Base-by-base conservation (phyloP, 257 asterid genomes). In the Osmanthus fragrans region DNA sequence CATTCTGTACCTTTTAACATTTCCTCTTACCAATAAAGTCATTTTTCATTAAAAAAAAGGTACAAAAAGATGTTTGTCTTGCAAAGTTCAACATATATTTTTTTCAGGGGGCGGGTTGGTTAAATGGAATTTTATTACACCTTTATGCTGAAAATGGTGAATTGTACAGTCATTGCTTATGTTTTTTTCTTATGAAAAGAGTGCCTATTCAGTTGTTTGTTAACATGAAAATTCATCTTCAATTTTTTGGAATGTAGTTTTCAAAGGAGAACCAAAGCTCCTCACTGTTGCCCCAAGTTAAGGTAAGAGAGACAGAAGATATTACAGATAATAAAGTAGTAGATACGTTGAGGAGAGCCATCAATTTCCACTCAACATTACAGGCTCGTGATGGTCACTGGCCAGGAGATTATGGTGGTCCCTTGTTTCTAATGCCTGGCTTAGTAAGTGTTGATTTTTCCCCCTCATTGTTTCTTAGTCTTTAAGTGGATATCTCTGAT, bases 351-450 rank as follows among this genome's bases (percentile, higher is more conserved):
- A 96, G 85, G 86, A 92, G 98, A 79, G 98, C 96, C 29, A 79
- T 96, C 79, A 47, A 82, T 78, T 93, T 88, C 85, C 87, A 96
- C 80, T 93, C 98, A 71, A 90, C 96, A 73, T 84, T 93, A 77
- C 98, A 93, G 87, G 92, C 92, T 80, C 79, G 79, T 36, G 99
- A 96, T 79, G 99, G 99, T 75, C 97, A 96, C 40, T 96, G 99
- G 99, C 85, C 98, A 15, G 99, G 99, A 76, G 99, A 96, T 82
- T 96, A 92, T 85, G 99, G 98, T 72, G 99, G 99, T 32, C 97
- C 99, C 9, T 92, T 92, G 97, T 96, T 96, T 89, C 89, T 96
- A 82, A 76, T 96, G 91, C 98, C 99, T 77, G 99, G 99, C 80
- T 67, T 96, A 97, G 99, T 96, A 80, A 84, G 90, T 83, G 78